Evolutionary conservation across 2,329 filamentous ascomycete genomes (phyloP).

Genomic region (Ceratocystis variospora): DNA sequence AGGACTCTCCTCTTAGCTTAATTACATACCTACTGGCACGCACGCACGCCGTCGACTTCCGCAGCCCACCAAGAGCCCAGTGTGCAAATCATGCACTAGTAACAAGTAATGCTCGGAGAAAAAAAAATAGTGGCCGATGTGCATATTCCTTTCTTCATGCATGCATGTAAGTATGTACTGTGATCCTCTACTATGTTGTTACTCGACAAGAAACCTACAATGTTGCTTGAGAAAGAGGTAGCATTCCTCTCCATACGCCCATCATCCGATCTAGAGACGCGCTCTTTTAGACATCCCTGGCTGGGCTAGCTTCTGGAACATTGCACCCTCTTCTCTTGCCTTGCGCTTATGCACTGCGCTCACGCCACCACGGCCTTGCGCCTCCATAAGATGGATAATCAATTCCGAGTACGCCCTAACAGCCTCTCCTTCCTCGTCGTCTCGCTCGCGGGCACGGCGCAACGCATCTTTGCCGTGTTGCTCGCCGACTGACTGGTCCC

Average conservation of each 20-base stretch:
- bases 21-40: background rate
- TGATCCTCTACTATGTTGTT: slow-evolving; percentile 2
- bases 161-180: slow-evolving; percentile 6
- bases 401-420: slow-evolving; percentile 48
- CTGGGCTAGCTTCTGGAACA: slow-evolving; percentile 11
- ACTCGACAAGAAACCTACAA: background rate
- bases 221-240: background rate
- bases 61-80: background rate
- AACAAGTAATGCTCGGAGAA: background rate
- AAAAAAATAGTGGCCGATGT: background rate
- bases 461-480: slow-evolving; percentile 42
- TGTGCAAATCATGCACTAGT: background rate
- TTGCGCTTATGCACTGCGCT: slow-evolving; percentile 13
- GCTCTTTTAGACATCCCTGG: slow-evolving; percentile 6
- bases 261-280: background rate
- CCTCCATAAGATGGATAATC: slow-evolving; percentile 36
- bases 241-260: background rate
- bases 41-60: background rate
- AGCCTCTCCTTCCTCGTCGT: slow-evolving; percentile 43
- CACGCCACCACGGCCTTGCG: slow-evolving; percentile 9
- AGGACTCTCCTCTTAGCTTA: background rate
- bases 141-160: background rate
- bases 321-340: slow-evolving; percentile 10
- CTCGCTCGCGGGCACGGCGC: slow-evolving; percentile 35
- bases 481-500: slow-evolving; percentile 46